Base-by-base conservation (phyloP, 257 asterid genomes). In the Catharanthus roseus region DNA sequence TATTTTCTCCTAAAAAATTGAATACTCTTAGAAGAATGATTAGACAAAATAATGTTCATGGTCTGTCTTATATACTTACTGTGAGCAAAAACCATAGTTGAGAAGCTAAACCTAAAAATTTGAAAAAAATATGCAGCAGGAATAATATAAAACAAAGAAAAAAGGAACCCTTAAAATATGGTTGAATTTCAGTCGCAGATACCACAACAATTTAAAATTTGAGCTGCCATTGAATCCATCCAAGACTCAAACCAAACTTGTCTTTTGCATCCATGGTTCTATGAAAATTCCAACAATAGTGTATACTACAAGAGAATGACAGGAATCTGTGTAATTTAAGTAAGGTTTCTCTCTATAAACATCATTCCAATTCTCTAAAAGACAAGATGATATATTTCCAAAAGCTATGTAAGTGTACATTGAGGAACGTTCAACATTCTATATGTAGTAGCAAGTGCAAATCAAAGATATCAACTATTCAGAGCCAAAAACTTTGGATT, bases 1-100 rank as follows among this genome's bases (percentile, higher is more conserved):
- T 83, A 29, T 89, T 88, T 79, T 91, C 96, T 75, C 93, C 97
- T 89, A 92, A 50, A 70, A 79, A 13, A 10, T 61, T 29, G 12
- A 24, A 62, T 29, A 33, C 3, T 26, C 24, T 34, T 19, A 55
- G 66, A 56, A 77, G 72, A 61, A 15, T 39, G 57, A 72, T 19
- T 31, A 36, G 51, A 45, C 88, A 41, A 38, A 63, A 44, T 26
- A 15, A 3, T 26, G 44, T 34, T 45, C 28, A 2, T 13, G 71
- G 10, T 60, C 16, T 23, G 63, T 34, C 11, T 28, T 26, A 60
- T 51, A 38, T 55, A 75, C 97, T 83, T 80, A 88, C 96, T 84
- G 72, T 85, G 97, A 29, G 93, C 77, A 55, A 29, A 50, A 39
- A 63, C 38, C 44, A 39, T n/a, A n/a, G n/a, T n/a, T n/a, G n/a